Conservation (phyloP, 106 monocot genomes). For the Acorus gramineus region DNA sequence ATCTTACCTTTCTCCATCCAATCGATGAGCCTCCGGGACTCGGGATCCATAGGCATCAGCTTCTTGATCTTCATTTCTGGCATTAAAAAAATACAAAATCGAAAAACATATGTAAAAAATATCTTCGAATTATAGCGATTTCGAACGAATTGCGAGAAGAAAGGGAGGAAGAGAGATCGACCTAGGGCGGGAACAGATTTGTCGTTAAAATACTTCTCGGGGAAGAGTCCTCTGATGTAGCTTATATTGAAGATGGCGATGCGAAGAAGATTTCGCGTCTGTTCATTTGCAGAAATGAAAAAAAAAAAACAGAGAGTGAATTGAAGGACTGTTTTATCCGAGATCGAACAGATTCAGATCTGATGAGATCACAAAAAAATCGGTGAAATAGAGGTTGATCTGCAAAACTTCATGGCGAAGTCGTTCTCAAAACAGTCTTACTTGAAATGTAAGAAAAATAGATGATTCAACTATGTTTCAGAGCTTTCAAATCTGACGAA, state of each 20-base stretch:
- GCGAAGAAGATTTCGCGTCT: slow-evolving; percentile 95
- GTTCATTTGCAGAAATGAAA: neutral
- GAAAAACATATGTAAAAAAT: neutral
- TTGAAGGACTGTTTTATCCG: neutral
- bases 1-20: slow-evolving; percentile 98
- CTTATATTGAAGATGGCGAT: slow-evolving; percentile 98
- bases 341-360: no score
- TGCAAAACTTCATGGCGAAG: no score
- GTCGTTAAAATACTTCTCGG: slow-evolving; percentile 94
- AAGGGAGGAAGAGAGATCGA: slow-evolving; percentile 2
- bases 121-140: neutral
- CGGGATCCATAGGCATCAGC: slow-evolving; percentile 87
- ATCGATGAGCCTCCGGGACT: slow-evolving; percentile 87
- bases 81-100: neutral
- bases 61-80: slow-evolving; percentile 99
- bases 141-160: neutral
- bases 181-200: slow-evolving; percentile 97
- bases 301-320: neutral
- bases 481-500: no score
- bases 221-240: slow-evolving; percentile 95
- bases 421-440: no score
- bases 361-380: no score
- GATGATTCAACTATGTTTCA: no score
- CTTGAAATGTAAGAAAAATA: no score
- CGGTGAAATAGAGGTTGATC: no score